Evolutionary conservation across 495 filamentous ascomycete species (phyloP).

Genomic region (Penicillium taxi): DNA sequence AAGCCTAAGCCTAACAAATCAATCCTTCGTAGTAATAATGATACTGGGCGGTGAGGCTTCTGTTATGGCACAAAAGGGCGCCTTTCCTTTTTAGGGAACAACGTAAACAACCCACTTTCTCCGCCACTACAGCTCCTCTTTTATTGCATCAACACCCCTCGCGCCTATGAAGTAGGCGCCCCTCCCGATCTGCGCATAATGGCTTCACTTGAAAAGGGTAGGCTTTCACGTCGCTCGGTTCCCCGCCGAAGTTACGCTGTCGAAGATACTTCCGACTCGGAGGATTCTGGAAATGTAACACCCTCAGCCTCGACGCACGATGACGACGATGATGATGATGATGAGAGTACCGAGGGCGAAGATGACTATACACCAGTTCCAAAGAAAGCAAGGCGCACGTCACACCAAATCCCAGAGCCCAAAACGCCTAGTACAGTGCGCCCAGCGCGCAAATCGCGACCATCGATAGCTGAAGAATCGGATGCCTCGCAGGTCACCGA

Average conservation of each 20-base stretch:
- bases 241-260: conserved; percentile 60
- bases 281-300: conserved; percentile 48
- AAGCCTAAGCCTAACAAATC: too few relatives aligned
- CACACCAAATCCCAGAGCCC: conserved; percentile 50
- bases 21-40: too few relatives aligned
- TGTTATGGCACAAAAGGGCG: conserved; percentile 35
- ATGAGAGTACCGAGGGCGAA: conserved; percentile 53
- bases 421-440: conserved; percentile 36
- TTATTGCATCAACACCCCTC: conserved; percentile 16
- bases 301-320: conserved; percentile 34
- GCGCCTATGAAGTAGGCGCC: conserved; percentile 25
- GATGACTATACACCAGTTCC: conserved; percentile 78
- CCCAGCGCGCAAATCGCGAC: conserved; percentile 28
- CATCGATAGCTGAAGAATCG: conserved; percentile 23
- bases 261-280: conserved; percentile 67
- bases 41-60: conserved; percentile 24
- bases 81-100: conserved; percentile 32
- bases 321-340: conserved; percentile 46
- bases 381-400: conserved; percentile 35
- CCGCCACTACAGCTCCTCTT: conserved; percentile 5
- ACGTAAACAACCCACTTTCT: conserved; percentile 44
- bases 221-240: conserved; percentile 68
- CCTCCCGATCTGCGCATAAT: conserved; percentile 30
- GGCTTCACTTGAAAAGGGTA: conserved; percentile 56
- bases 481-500: conserved; percentile 27